Percentiles rank a stretch among this genome's conserved stretches.
These are phyloP conservation scores for Protea cynaroides DNA, from an alignment of 164 flowering plant genomes.

Conservation along the genomic window DNA sequence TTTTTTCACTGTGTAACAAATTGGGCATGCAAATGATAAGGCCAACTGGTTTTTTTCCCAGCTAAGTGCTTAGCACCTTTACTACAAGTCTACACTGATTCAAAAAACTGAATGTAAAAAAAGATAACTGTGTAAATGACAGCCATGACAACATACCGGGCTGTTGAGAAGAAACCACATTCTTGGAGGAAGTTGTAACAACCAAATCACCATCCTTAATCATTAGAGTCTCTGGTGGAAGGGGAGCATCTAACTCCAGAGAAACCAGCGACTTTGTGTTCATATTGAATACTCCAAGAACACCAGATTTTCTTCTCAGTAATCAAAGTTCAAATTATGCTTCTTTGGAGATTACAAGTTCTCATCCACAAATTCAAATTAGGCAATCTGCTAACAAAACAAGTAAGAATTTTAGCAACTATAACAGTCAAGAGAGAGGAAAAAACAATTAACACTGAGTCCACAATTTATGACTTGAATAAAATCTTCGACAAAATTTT, in stretches of 20 bases:
- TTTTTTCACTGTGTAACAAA: constrained; percentile 50
- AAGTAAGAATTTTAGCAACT: not conserved
- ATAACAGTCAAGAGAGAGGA: not conserved
- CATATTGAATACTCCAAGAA: constrained; percentile 8
- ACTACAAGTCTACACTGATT: too few relatives aligned
- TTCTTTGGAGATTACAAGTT: not conserved
- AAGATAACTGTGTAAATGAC: not conserved
- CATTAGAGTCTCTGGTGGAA: constrained; percentile 9
- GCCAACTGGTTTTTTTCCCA: not conserved
- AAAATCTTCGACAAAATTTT: too few relatives aligned
- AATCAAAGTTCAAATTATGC: constrained; percentile 1
- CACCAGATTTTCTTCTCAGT: not conserved
- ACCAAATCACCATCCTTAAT: constrained; percentile 18
- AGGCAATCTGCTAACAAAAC: constrained; percentile 6
- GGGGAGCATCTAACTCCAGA: constrained; percentile 10
- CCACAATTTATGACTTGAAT: too few relatives aligned
- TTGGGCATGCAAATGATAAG: not conserved
- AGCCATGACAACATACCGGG: constrained; percentile 17
- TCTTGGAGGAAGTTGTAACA: constrained; percentile 12
- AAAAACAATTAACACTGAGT: too few relatives aligned
- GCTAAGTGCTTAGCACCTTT: not conserved
- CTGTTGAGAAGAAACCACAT: constrained; percentile 13
- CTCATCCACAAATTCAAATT: not conserved
- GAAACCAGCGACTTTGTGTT: constrained; percentile 11
- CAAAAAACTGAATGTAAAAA: not conserved